A percentile compares a stretch with the other conserved stretches of the same genome.
Conservation (phyloP, 805 yeast genomes). For the Blastobotrys muscicola region DNA sequence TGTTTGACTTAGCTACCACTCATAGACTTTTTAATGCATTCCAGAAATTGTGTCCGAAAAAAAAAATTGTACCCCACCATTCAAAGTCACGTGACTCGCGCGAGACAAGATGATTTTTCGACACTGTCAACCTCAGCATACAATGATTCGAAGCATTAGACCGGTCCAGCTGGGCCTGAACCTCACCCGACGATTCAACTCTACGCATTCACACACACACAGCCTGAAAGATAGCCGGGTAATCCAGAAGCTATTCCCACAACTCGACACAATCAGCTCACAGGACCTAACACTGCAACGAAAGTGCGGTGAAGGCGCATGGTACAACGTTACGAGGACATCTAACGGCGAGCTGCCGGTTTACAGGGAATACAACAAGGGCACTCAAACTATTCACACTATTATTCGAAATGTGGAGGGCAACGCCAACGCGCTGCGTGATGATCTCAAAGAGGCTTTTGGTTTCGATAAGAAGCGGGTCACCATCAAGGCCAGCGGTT, state of each 20-base stretch:
- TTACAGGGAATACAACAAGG: constrained; percentile 51
- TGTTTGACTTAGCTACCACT: neutral
- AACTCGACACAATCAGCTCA: constrained; percentile 2
- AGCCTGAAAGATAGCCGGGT: too few relatives aligned
- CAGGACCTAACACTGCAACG: neutral
- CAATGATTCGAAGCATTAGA: too few relatives aligned
- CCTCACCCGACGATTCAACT: too few relatives aligned
- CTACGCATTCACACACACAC: too few relatives aligned
- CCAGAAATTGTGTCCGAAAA: neutral
- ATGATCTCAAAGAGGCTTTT: constrained; percentile 48
- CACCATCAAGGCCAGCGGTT: constrained; percentile 41
- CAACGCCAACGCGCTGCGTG: constrained; percentile 51
- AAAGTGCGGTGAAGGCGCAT: constrained; percentile 1
- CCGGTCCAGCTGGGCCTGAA: too few relatives aligned
- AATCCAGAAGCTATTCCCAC: constrained; percentile 1
- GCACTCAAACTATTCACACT: constrained; percentile 47
- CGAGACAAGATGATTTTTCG: too few relatives aligned
- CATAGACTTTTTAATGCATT: neutral
- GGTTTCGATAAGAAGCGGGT: constrained; percentile 39
- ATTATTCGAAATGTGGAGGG: constrained; percentile 68
- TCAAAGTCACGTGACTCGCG: too few relatives aligned
- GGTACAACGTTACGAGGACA: constrained; percentile 14
- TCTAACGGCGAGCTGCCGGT: constrained; percentile 65
- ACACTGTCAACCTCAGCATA: too few relatives aligned
- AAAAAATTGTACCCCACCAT: neutral